phyloP scores from a whole-genome alignment of 2,329 filamentous ascomycete species.

The Cladophialophora psammophila region DNA sequence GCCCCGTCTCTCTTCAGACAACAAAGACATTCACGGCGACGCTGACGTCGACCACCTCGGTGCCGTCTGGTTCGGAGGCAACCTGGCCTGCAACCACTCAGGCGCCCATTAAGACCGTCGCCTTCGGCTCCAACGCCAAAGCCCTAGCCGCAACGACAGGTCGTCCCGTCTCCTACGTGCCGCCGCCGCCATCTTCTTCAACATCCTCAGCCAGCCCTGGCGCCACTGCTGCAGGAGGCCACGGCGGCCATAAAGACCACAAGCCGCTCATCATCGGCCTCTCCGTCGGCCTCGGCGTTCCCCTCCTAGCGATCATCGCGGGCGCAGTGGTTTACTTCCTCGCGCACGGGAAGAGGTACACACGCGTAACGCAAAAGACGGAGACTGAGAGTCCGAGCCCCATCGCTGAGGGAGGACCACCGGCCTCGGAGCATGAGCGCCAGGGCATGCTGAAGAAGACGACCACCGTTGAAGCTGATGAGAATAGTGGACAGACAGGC shows the following conservation, averaged over 20 bases:
- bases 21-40: conserved; percentile 1
- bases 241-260: background rate
- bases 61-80: background rate
- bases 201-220: background rate
- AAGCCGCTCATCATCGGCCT: conserved; percentile 3
- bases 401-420: background rate
- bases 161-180: background rate
- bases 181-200: background rate
- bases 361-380: background rate
- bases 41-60: background rate
- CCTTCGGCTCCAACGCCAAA: conserved; percentile 7
- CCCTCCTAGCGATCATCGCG: background rate
- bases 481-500: background rate
- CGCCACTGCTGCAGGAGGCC: background rate
- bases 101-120: background rate
- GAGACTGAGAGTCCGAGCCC: background rate
- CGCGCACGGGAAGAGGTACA: background rate
- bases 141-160: conserved; percentile 8
- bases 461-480: background rate
- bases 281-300: conserved; percentile 5
- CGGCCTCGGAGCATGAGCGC: background rate
- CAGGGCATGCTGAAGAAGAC: background rate
- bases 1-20: conserved; percentile 8
- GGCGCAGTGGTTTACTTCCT: background rate
- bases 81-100: background rate